Percentiles rank a stretch among this genome's conserved stretches.
These are phyloP conservation scores for Collariella sp. DNA, from an alignment of 495 filamentous ascomycete genomes.

Conservation along the genomic window DNA sequence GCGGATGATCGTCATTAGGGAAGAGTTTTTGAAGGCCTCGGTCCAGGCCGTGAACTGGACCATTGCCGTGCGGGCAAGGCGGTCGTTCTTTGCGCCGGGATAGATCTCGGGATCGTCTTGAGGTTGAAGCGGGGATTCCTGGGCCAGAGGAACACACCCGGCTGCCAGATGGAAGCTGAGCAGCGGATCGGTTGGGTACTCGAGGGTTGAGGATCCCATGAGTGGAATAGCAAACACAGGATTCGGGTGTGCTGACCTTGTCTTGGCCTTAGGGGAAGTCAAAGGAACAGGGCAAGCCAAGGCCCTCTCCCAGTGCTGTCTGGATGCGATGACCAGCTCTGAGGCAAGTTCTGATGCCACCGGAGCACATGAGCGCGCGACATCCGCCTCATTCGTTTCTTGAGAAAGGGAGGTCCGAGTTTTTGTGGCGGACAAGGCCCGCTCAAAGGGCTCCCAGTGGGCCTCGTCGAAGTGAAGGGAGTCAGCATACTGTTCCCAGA, in stretches of 20 bases:
- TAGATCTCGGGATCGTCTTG: background rate
- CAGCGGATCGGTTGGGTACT: constrained; percentile 39
- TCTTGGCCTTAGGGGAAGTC: background rate
- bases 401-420: background rate
- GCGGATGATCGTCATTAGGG: constrained; percentile 31
- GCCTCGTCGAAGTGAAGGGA: background rate
- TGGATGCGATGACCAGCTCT: constrained; percentile 21
- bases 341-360: background rate
- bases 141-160: constrained; percentile 19
- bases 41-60: constrained; percentile 30
- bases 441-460: background rate
- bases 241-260: constrained; percentile 20
- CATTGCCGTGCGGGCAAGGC: constrained; percentile 15
- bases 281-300: constrained; percentile 4
- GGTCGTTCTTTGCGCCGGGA: background rate
- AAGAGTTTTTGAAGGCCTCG: constrained; percentile 20
- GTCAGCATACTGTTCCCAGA: constrained; percentile 30
- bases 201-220: constrained; percentile 14
- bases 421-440: background rate
- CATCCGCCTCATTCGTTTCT: constrained; percentile 5
- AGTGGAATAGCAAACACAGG: constrained; percentile 26
- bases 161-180: constrained; percentile 38
- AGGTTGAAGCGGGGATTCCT: constrained; percentile 5
- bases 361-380: constrained; percentile 9
- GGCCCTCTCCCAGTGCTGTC: constrained; percentile 32